Base-by-base conservation (phyloP, 176 grass and related monocot species). In the Juncus effusus region DNA sequence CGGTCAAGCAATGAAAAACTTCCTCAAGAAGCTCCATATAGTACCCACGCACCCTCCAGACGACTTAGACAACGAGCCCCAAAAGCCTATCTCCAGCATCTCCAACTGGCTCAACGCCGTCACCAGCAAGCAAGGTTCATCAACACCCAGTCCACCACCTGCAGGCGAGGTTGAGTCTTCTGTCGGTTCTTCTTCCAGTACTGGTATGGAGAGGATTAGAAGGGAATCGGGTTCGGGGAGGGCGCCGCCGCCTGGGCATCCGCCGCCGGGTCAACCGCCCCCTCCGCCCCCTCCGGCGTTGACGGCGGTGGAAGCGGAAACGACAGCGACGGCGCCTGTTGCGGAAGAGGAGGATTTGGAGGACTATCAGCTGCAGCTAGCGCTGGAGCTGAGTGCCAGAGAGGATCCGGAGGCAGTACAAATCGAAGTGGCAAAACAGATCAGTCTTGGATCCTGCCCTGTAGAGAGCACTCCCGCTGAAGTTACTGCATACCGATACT, bases 341-440 rank as follows among this genome's bases (percentile, higher is more conserved):
- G 59, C 67, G 63, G 79, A 79, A 65, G 82, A 85, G 15, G 93
- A 91, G 56, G 88, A 88, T 51, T 68, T 91, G 10, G 94, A 99
- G 85, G 94, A 89, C 45, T 99, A 80, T 68, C 94, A 99, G 81
- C 76, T 99, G 56, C 88, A 99, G 75, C 80, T 99, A 2, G 88
- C 90, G 54, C 88, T 99, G 51, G 88, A 99, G 83, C 69, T 99
- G 77, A 93, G 94, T 67, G 85, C 94, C 2, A 78, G 77, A 65
- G 94, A 99, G 82, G 90, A 99, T 78, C 89, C 95, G 8, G 95
- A 99, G 78, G 95, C 82, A 61, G 90, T 86, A 70, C 88, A 99
- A 78, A 94, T 99, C 36, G 89, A 94, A 78, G 95, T 86, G 19
- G 95, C 83, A 40, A 99, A 99, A 66, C 95, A 87, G 78, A 92